phyloP scores from a whole-genome alignment of 768 basidiomycete species.

The Postia placenta region DNA sequence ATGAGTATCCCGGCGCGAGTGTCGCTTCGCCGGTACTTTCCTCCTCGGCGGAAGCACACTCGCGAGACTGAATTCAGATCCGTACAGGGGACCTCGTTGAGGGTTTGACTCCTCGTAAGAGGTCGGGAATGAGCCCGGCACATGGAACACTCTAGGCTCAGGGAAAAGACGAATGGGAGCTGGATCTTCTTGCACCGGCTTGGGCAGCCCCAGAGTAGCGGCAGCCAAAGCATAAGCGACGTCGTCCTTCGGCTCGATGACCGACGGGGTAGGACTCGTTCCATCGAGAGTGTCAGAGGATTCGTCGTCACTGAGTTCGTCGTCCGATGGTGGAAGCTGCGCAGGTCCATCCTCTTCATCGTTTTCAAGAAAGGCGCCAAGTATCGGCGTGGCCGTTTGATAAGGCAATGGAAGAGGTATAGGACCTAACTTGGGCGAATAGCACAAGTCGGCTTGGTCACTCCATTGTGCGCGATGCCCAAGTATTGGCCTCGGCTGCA shows the following conservation, averaged over 20 bases:
- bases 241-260: neutral
- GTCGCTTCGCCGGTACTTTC: too few relatives aligned
- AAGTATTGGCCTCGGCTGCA: neutral
- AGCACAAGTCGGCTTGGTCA: neutral
- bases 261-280: too few relatives aligned
- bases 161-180: too few relatives aligned
- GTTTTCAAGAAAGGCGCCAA: neutral
- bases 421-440: conserved; percentile 8
- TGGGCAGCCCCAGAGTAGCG: neutral
- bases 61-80: too few relatives aligned
- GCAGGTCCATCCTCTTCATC: neutral
- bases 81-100: too few relatives aligned
- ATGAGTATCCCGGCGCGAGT: too few relatives aligned
- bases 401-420: neutral
- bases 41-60: too few relatives aligned
- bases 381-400: neutral
- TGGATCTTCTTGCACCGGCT: too few relatives aligned
- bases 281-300: too few relatives aligned
- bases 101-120: too few relatives aligned
- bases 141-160: too few relatives aligned
- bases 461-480: neutral
- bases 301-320: neutral
- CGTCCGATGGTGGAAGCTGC: neutral
- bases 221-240: neutral
- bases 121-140: too few relatives aligned